Percentiles rank a stretch among this genome's conserved stretches.
Conservation (phyloP, 176 grass and related monocot species). For the Elaeis guineensis region DNA sequence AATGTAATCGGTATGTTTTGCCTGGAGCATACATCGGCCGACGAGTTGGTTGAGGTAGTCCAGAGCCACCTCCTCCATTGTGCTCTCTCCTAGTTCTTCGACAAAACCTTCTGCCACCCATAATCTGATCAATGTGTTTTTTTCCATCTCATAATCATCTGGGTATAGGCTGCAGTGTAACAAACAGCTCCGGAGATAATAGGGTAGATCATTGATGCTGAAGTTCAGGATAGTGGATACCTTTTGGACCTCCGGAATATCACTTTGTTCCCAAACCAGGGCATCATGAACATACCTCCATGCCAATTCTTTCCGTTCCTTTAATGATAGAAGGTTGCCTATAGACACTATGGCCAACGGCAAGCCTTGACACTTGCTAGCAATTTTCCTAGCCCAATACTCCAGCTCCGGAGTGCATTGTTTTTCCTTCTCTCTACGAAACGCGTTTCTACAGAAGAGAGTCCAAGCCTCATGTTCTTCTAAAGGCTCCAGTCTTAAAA, state of each 20-base stretch:
- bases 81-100: constrained; percentile 2
- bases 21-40: constrained; percentile 32
- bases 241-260: constrained; percentile 17
- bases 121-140: constrained; percentile 25
- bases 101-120: constrained; percentile 50
- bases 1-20: constrained; percentile 22
- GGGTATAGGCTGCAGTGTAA: constrained; percentile 44
- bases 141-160: constrained; percentile 31
- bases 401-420: constrained; percentile 18
- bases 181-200: constrained; percentile 40
- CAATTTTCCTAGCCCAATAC: constrained; percentile 15
- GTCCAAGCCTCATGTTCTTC: constrained; percentile 16
- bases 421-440: constrained; percentile 3
- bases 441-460: constrained; percentile 11
- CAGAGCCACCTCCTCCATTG: constrained; percentile 46
- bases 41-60: constrained; percentile 39
- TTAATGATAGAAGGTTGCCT: constrained; percentile 25
- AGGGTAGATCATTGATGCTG: constrained; percentile 36
- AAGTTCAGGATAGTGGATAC: constrained; percentile 30
- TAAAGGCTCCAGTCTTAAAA: constrained; percentile 17
- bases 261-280: constrained; percentile 19
- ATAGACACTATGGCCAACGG: constrained; percentile 21
- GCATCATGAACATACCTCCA: constrained; percentile 29
- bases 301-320: constrained; percentile 10
- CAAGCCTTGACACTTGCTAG: constrained; percentile 20